Evolutionary conservation across 2,329 filamentous ascomycete species (phyloP).

Genomic region (Colletotrichum kahawae): DNA sequence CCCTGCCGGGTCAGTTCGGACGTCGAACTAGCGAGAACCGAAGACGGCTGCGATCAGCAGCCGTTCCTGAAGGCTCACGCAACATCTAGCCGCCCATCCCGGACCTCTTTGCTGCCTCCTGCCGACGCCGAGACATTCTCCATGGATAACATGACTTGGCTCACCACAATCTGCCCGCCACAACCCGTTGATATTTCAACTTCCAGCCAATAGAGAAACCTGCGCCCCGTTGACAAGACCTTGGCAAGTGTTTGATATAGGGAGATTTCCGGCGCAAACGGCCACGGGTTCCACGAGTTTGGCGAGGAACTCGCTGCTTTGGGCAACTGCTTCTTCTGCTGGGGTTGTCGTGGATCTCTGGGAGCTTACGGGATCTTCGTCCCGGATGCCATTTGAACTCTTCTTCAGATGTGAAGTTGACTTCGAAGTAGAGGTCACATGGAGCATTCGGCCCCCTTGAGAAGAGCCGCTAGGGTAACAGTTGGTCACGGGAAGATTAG

Average conservation of each 20-base stretch:
- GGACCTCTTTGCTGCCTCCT: background rate
- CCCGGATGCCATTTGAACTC: background rate
- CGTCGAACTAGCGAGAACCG: background rate
- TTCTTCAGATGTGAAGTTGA: background rate
- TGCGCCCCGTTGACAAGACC: slow-evolving; percentile 3
- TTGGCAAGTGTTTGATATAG: slow-evolving; percentile 7
- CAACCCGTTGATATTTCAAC: background rate
- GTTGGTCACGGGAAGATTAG: background rate
- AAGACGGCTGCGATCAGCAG: slow-evolving; percentile 11
- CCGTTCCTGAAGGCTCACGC: background rate
- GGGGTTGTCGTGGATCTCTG: background rate
- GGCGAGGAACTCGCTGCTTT: background rate
- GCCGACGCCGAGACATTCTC: slow-evolving; percentile 10
- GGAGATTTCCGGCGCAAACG: background rate
- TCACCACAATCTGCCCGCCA: background rate
- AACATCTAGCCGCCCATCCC: background rate
- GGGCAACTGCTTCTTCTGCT: background rate
- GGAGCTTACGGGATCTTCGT: background rate
- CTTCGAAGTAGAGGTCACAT: background rate
- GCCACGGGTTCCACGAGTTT: background rate
- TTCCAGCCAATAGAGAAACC: background rate
- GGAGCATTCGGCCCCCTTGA: background rate
- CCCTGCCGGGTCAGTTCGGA: slow-evolving; percentile 10
- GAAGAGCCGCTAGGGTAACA: background rate
- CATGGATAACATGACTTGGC: background rate